Base-by-base conservation (phyloP, 2,329 filamentous ascomycete genomes). In the Fusarium domesticum region DNA sequence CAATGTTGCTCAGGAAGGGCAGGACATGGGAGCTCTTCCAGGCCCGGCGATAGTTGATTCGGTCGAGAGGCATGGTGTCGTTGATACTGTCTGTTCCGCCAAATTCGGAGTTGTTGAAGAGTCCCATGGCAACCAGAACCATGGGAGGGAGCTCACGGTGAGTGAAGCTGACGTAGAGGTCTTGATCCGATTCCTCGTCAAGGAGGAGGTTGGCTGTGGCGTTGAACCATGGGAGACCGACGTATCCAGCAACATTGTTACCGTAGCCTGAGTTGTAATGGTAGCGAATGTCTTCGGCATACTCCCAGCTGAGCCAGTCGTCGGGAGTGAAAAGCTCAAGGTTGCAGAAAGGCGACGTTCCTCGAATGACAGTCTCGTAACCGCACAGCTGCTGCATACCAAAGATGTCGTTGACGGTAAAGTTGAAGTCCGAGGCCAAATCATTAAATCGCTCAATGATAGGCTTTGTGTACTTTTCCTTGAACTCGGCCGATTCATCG, bases 101-200 rank as follows among this genome's bases (percentile, higher is more conserved):
- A 47, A 75, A 77, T 0, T 70, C 74, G 3, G 79, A 82, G 64
- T 85, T 85, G 69, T 86, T 86, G 71, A 85, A 87, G 5, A 87
- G 70, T 0, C 83, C 83, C 64, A 87, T 73, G 0, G 83, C 81
- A 2, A 85, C 83, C 2, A 82, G 66, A 1, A 85, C 80, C 46
- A 80, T 82, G 1, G 84, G 83, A 2, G 83, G 83, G 3, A 87
- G 67, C 61, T 87, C 83, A 16, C 83, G 78, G 60, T 87, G 83
- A 0, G 83, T 86, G 67, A 87, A 87, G 40, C 79, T 82, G 32
- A 86, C 71, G 57, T 82, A 84, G 6, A 87, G 70, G 43, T 85
- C 80, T 57, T 86, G 74, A 6, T 64, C 60, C 0, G 63, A 52
- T 1, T 61, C 54, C 2, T 64, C 50, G 18, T 55, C 62, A 40